These are phyloP conservation scores for Falciphora oryzae DNA, from an alignment of 2,329 filamentous ascomycete genomes.

Conservation along the genomic window DNA sequence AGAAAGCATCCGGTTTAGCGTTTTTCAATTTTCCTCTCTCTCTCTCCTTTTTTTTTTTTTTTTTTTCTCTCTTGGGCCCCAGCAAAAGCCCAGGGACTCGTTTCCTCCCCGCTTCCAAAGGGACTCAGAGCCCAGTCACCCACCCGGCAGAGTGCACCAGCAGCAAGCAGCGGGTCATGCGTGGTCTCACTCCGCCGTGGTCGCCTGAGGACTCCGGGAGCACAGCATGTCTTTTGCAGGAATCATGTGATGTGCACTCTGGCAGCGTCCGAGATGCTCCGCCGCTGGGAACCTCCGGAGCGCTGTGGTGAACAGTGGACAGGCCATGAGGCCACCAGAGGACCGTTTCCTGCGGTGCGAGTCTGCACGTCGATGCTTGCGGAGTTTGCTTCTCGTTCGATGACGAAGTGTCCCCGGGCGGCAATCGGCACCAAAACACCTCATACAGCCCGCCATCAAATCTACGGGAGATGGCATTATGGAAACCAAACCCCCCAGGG, in stretches of 20 bases:
- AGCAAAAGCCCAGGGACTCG: neutral
- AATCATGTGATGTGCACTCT: slow-evolving; percentile 7
- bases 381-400: neutral
- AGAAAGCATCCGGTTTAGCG: neutral
- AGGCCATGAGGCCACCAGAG: neutral
- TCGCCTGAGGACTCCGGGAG: neutral
- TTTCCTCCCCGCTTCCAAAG: no score
- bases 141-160: no score
- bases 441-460: neutral
- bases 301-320: neutral
- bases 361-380: neutral
- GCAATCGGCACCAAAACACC: neutral
- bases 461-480: neutral
- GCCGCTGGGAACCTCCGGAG: neutral
- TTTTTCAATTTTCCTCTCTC: neutral
- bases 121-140: no score
- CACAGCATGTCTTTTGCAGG: neutral
- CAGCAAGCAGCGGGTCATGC: neutral
- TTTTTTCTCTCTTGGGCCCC: neutral
- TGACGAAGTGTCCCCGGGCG: neutral
- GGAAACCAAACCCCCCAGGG: neutral
- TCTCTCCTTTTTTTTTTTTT: neutral
- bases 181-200: neutral
- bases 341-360: neutral
- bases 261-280: neutral